phyloP scores from a whole-genome alignment of 2,329 filamentous ascomycete species.

The Paecilomyces sp. region DNA sequence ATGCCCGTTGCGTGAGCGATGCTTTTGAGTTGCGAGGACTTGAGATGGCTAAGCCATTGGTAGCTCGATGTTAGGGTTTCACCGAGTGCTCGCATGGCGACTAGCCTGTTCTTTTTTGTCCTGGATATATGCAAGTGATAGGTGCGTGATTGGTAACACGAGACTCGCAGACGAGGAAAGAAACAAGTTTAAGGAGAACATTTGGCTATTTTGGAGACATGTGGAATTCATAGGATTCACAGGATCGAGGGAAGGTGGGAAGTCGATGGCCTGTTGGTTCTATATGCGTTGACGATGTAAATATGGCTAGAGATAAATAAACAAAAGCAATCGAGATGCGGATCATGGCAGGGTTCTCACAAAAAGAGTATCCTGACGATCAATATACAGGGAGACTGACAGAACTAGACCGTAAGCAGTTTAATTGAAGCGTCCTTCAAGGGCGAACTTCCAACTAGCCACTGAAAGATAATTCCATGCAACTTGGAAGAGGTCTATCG shows the following conservation, averaged over 20 bases:
- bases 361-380: too few species aligned
- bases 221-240: too few species aligned
- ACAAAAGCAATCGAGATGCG: too few species aligned
- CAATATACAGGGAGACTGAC: too few species aligned
- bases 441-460: conserved; percentile 2
- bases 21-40: conserved; percentile 48
- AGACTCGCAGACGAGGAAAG: neutral
- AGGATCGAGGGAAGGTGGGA: too few species aligned
- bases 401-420: too few species aligned
- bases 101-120: neutral
- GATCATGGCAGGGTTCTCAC: too few species aligned
- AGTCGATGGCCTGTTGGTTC: too few species aligned
- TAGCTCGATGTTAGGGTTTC: neutral
- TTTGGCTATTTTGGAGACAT: too few species aligned
- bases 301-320: too few species aligned
- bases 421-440: too few species aligned
- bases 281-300: too few species aligned
- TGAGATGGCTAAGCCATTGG: conserved; percentile 36
- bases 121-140: neutral
- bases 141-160: neutral
- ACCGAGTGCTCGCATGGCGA: conserved; percentile 7
- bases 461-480: neutral
- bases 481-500: neutral
- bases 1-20: conserved; percentile 57
- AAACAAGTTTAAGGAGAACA: neutral